Evolutionary conservation across 2,329 filamentous ascomycete species (phyloP), one percentile per base, ranked within the genome.

Genomic region (Penicillium freii): DNA sequence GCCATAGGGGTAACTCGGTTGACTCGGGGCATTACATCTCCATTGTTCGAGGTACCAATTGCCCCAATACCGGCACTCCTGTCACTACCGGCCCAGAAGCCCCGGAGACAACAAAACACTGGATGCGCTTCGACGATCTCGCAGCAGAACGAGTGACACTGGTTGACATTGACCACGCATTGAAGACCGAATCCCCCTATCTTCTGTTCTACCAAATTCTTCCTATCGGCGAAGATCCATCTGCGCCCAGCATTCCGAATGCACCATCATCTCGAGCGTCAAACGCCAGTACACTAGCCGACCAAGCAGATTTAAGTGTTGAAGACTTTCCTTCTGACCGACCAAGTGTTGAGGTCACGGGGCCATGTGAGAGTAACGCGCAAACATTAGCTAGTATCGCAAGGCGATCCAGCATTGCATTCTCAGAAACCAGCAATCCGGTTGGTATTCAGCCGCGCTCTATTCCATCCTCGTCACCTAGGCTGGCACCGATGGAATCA

Each of bases 71-170:
- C 43, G 62, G 59, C 11, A 69, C 67, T 7, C 62, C 71, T 25
- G 66, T 65, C 42, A 67, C 66, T 4, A 64, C 63, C 52, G 66
- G 64, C 27, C 60, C 62, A 11, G 65, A 71, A 21, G 64, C 65
- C 13, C 82, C 85, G 55, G 90, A 91, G 65, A 80, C 87, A 58
- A 84, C 89, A 60, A 85, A 88, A 13, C 85, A 87, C 62, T 99
- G 94, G 94, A 86, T 96, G 71, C 88, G 87, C 38, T 97, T 96
- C 66, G 94, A 99, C 70, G 94, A 99, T 71, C 79, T 97, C n/a
- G 78, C 85, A 0, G 79, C 83, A 36, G 82, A 87, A 55, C 85
- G 93, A 27, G 88, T 97, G 3, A 82, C 81, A 0, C 82, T 88
- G 54, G 87, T 97, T 48, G 85, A 95, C 67, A 88, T 97, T 61